These are phyloP conservation scores for Alloteropsis angusta DNA, from an alignment of 202 grass and related monocot genomes.

Conservation along the genomic window DNA sequence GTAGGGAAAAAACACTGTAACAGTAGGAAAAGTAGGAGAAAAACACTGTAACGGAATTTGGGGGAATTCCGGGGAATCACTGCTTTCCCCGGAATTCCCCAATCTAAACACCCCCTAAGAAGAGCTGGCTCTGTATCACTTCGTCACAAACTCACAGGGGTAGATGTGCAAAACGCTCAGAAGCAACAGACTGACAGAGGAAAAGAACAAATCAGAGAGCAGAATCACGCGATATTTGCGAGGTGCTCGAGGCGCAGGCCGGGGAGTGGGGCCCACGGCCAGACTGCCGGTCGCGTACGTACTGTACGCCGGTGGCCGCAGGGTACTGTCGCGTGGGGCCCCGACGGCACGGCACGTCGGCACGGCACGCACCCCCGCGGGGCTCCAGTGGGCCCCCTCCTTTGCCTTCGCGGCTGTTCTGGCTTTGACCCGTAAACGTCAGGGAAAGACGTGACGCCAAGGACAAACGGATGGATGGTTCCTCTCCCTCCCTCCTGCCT, in stretches of 20 bases:
- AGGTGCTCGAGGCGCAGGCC: not conserved
- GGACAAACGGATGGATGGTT: not conserved
- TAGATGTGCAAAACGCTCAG: not conserved
- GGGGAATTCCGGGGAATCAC: too few relatives aligned
- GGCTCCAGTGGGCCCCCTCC: too few relatives aligned
- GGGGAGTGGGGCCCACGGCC: not conserved
- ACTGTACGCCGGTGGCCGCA: not conserved
- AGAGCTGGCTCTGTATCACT: too few relatives aligned
- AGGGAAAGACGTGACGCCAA: not conserved
- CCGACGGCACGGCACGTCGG: too few relatives aligned
- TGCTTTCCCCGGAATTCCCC: too few relatives aligned
- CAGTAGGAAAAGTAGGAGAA: too few relatives aligned
- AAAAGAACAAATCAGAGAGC: not conserved
- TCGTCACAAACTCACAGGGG: not conserved
- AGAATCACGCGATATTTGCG: not conserved
- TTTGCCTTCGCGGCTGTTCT: not conserved
- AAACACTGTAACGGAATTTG: too few relatives aligned
- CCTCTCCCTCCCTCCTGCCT: too few relatives aligned
- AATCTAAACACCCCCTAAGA: too few relatives aligned
- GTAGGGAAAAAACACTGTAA: too few relatives aligned
- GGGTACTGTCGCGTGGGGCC: conserved; percentile 14
- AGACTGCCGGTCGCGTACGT: not conserved
- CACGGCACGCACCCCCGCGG: too few relatives aligned
- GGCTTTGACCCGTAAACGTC: not conserved
- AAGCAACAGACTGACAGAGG: too few relatives aligned